Conservation (phyloP, 2,329 filamentous ascomycete species). For the Epichloe sibirici region DNA sequence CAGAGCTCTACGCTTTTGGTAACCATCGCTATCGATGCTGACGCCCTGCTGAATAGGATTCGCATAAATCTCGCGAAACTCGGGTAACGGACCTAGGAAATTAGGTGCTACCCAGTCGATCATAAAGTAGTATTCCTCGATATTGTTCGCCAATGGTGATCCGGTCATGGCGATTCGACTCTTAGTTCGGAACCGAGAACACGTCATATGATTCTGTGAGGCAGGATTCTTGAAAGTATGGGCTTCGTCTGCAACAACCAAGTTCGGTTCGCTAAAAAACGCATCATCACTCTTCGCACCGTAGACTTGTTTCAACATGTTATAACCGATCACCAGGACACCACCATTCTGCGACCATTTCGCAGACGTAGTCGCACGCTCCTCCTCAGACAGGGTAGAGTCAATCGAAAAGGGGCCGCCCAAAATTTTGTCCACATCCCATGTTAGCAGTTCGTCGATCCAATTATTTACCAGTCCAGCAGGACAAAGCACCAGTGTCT, state of each 20-base stretch:
- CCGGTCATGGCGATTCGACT: constrained; percentile 76
- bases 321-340: constrained; percentile 65
- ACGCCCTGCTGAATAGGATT: constrained; percentile 63
- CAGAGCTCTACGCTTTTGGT: constrained; percentile 46
- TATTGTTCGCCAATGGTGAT: constrained; percentile 73
- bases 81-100: constrained; percentile 55
- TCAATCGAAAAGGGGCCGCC: constrained; percentile 46
- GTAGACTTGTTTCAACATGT: constrained; percentile 43
- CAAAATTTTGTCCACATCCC: constrained; percentile 47
- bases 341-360: constrained; percentile 56
- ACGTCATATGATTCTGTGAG: constrained; percentile 39
- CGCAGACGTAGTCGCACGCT: constrained; percentile 34
- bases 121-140: constrained; percentile 76
- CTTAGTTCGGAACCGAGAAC: constrained; percentile 49
- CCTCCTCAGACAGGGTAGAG: constrained; percentile 17
- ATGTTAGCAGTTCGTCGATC: constrained; percentile 61
- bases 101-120: constrained; percentile 76
- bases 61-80: constrained; percentile 61
- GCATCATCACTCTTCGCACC: constrained; percentile 26
- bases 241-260: constrained; percentile 78
- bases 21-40: constrained; percentile 45
- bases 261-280: constrained; percentile 49
- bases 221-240: constrained; percentile 61
- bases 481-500: constrained; percentile 65
- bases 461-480: constrained; percentile 69